phyloP scores from a whole-genome alignment of 73 alveolate genomes.

The Paraurostyla sp. region DNA sequence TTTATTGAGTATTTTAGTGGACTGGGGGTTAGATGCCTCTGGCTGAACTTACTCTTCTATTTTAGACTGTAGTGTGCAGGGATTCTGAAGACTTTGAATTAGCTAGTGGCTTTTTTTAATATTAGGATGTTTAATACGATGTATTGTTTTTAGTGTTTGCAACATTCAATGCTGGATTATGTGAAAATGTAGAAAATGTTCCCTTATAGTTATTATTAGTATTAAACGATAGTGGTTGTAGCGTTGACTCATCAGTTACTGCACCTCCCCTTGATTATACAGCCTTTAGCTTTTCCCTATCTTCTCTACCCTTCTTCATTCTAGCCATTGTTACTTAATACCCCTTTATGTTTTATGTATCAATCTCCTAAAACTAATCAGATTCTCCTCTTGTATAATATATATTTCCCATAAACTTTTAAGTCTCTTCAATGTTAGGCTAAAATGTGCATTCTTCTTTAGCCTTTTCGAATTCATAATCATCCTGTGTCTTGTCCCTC shows the following conservation, averaged over 20 bases:
- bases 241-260: neutral
- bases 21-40: too few species aligned
- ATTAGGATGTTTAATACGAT: too few species aligned
- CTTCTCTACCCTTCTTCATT: conserved; percentile 69
- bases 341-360: conserved; percentile 24
- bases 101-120: too few species aligned
- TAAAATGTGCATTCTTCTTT: conserved; percentile 69
- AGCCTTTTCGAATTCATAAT: conserved; percentile 64
- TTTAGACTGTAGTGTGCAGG: neutral
- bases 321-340: conserved; percentile 43
- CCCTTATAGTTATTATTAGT: conserved; percentile 12
- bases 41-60: too few species aligned
- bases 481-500: conserved; percentile 52
- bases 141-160: neutral
- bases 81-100: conserved; percentile 15
- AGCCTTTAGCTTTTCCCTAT: conserved; percentile 37
- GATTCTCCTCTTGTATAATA: neutral
- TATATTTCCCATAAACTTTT: neutral
- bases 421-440: conserved; percentile 62
- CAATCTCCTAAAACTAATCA: neutral
- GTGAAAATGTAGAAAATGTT: conserved; percentile 28
- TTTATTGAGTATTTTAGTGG: neutral
- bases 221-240: neutral
- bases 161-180: neutral
- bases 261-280: conserved; percentile 65